These are phyloP conservation scores for Candolleomyces aberdarensis DNA, from an alignment of 768 basidiomycete genomes.

Conservation along the genomic window DNA sequence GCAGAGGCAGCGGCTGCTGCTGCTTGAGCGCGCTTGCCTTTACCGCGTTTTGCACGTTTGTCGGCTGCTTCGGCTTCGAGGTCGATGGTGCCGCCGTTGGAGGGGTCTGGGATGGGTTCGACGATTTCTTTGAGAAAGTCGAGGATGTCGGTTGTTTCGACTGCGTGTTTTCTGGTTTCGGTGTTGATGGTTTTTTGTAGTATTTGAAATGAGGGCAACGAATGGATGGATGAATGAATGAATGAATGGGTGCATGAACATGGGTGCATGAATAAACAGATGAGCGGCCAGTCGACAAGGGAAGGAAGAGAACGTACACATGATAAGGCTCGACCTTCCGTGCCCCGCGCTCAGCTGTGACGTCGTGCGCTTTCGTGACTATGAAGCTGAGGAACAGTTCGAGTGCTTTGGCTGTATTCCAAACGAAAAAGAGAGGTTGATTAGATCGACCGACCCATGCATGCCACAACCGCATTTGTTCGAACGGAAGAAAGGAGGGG, in stretches of 20 bases:
- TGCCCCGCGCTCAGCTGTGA: conserved; percentile 72
- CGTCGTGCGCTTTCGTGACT: conserved; percentile 77
- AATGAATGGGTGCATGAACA: too few species aligned
- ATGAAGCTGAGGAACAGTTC: conserved; percentile 88
- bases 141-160: conserved; percentile 82
- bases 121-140: conserved; percentile 96
- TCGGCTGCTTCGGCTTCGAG: conserved; percentile 59
- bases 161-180: conserved; percentile 77
- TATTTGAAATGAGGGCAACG: neutral
- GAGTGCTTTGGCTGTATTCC: conserved; percentile 79
- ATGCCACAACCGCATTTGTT: too few species aligned
- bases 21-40: conserved; percentile 39
- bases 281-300: neutral
- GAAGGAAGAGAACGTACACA: conserved; percentile 57
- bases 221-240: too few species aligned
- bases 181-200: neutral
- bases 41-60: conserved; percentile 55
- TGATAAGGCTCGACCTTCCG: conserved; percentile 93
- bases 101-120: conserved; percentile 81
- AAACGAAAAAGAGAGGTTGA: neutral
- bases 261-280: too few species aligned
- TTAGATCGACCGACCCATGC: too few species aligned
- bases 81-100: conserved; percentile 76
- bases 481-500: neutral
- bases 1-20: neutral